A percentile compares a stretch with the other conserved stretches of the same genome.
These are phyloP conservation scores for Clitoria ternatea DNA, from an alignment of 306 rosid species.

Conservation along the genomic window DNA sequence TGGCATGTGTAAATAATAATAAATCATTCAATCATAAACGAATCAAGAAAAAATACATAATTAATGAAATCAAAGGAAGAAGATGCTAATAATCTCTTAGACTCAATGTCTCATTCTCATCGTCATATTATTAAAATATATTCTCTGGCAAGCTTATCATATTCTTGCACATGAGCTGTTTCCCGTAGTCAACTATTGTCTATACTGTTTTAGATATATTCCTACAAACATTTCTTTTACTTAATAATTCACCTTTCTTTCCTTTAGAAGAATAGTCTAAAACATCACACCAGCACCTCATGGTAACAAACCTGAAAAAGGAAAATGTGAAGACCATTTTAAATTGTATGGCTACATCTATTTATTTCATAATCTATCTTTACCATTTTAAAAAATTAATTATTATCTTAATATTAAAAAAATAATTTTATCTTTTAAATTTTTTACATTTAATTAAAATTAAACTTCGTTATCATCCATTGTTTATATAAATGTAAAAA, in stretches of 20 bases:
- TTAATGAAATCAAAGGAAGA: not conserved
- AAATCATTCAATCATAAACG: not conserved
- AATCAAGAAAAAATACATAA: not conserved
- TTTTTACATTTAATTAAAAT: no score
- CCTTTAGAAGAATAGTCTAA: not conserved
- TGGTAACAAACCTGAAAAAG: not conserved
- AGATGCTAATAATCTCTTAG: not conserved
- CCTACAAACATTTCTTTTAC: not conserved
- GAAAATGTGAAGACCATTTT: not conserved
- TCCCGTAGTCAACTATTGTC: constrained; percentile 22
- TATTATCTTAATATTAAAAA: no score
- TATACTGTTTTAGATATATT: not conserved
- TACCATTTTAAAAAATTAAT: no score
- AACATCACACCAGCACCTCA: not conserved
- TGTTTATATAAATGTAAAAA: no score
- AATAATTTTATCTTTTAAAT: no score
- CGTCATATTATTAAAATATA: not conserved
- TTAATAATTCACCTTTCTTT: not conserved
- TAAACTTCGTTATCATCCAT: no score
- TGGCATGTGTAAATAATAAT: not conserved
- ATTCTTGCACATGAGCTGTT: constrained; percentile 34
- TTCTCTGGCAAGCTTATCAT: constrained; percentile 18
- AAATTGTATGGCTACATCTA: no score
- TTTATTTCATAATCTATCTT: no score
- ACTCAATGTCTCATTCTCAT: not conserved